Base-by-base conservation (phyloP, 164 flowering plant species). In the Umbellularia californica region DNA sequence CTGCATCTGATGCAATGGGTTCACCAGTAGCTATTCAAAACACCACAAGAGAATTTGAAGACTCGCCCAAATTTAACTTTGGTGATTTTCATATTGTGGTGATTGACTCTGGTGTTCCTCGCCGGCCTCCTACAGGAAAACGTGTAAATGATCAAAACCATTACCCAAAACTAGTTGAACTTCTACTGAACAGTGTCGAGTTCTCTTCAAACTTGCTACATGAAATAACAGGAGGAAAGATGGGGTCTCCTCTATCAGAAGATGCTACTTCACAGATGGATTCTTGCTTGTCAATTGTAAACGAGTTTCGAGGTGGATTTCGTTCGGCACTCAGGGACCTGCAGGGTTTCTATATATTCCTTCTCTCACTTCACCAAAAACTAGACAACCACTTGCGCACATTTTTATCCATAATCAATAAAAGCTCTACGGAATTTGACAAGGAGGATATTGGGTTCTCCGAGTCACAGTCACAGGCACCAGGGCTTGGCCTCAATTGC, bases 71-170 rank as follows among this genome's bases (percentile, higher is more conserved):
- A 55, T 63, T 87, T 25, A 28, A 71, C 3, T 23, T 23, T 64
- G 58, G 73, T 77, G 88, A 86, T 79, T 79, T 82, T 72, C 85
- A 84, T 74, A 84, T 93, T 75, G 86, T 95, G 73, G 90, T 94
- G 47, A 95, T 93, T 70, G 99, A 95, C 81, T 88, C 98, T 62
- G 93, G 94, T 77, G 91, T 95, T 69, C 98, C 99, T 82, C 98
- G 99, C 35, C 86, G 98, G 27, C 99, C 99, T 77, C 99, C 99
- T 64, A 97, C 91, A 35, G 98, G 97, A 52, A 95, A 95, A 82
- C 99, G 98, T 74, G 83, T 88, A 77, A 92, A 88, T 79, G 99
- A 95, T 84, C 99, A 92, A n/a, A 84, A 77, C 71, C 85, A 77
- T 76, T 95, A 93, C 80, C 99, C 99, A 9, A 91, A 88, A 82